Evolutionary conservation across 805 yeast genomes (phyloP).

Genomic region (Martiniozyma abietophila): DNA sequence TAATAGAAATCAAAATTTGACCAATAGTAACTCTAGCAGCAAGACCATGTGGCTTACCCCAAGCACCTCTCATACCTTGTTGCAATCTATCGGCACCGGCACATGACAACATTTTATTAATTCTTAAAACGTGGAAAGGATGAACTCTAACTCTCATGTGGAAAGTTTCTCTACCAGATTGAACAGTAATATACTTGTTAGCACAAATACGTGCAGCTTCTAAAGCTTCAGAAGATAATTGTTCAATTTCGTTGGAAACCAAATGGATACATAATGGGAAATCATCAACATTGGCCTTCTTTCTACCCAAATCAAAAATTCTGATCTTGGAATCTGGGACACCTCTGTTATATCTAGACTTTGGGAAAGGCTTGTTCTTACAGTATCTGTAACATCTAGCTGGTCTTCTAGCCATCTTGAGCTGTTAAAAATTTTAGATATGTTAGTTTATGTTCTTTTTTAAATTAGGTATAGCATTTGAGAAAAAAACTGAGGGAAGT

Average conservation of each 20-base stretch:
- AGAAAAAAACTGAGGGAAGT: too few species aligned
- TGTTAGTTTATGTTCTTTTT: slow-evolving; percentile 13
- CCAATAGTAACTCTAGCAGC: slow-evolving; percentile 99
- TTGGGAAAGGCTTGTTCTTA: slow-evolving; percentile 99
- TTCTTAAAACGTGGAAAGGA: slow-evolving; percentile 99
- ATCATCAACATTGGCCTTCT: slow-evolving; percentile 99
- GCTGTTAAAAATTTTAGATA: slow-evolving; percentile 5
- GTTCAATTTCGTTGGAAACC: slow-evolving; percentile 98
- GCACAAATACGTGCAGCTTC: slow-evolving; percentile 99
- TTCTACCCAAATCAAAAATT: slow-evolving; percentile 98
- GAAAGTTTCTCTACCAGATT: slow-evolving; percentile 99
- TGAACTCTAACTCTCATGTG: slow-evolving; percentile 99
- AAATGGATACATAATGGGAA: slow-evolving; percentile 99
- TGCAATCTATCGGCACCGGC: slow-evolving; percentile 99
- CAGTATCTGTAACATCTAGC: slow-evolving; percentile 99
- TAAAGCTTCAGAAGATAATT: slow-evolving; percentile 98
- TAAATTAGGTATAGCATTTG: too few species aligned
- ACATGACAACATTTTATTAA: slow-evolving; percentile 99
- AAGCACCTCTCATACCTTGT: slow-evolving; percentile 99
- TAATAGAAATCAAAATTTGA: slow-evolving; percentile 94
- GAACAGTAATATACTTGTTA: slow-evolving; percentile 97
- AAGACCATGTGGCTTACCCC: slow-evolving; percentile 99
- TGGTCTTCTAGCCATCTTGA: slow-evolving; percentile 99
- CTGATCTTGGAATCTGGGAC: slow-evolving; percentile 99
- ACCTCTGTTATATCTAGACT: slow-evolving; percentile 99